These are phyloP conservation scores for Dinochytrium kinnereticum DNA, from an alignment of 371 early-diverging fungal genomes.

Conservation along the genomic window DNA sequence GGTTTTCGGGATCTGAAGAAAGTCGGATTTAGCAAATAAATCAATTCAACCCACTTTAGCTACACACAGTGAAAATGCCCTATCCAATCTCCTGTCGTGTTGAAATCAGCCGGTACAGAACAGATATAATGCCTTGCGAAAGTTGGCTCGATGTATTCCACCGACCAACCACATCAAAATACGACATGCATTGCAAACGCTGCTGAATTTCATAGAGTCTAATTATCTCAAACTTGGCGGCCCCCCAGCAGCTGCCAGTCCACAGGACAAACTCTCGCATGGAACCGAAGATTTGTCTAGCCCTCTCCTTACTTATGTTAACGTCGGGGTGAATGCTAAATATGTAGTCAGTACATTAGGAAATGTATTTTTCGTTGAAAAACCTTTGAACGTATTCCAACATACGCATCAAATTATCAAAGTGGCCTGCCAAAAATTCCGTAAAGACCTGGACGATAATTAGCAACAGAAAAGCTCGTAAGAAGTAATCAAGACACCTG, in stretches of 20 bases:
- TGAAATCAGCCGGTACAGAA: neutral
- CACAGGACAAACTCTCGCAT: conserved; percentile 38
- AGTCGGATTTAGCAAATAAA: neutral
- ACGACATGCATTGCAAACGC: conserved; percentile 25
- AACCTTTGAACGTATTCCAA: conserved; percentile 37
- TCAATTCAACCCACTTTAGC: neutral
- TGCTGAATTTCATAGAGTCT: conserved; percentile 36
- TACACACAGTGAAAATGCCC: neutral
- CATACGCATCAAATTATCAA: conserved; percentile 30
- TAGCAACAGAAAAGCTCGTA: neutral
- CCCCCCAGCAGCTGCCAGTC: conserved; percentile 34
- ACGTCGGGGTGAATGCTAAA: conserved; percentile 33
- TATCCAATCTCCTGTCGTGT: neutral
- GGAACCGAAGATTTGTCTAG: conserved; percentile 26
- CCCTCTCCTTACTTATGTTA: conserved; percentile 27
- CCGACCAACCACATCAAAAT: conserved; percentile 31
- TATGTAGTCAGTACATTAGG: neutral
- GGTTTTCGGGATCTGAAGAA: conserved; percentile 36
- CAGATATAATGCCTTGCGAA: conserved; percentile 17
- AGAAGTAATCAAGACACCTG: conserved; percentile 18
- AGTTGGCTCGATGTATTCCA: conserved; percentile 20
- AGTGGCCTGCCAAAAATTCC: conserved; percentile 41
- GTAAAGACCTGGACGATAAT: conserved; percentile 23
- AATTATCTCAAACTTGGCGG: conserved; percentile 34
- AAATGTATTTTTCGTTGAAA: neutral